Conservation (phyloP, 1,284 basidiomycete genomes). For the Anthracocystis setariae region DNA sequence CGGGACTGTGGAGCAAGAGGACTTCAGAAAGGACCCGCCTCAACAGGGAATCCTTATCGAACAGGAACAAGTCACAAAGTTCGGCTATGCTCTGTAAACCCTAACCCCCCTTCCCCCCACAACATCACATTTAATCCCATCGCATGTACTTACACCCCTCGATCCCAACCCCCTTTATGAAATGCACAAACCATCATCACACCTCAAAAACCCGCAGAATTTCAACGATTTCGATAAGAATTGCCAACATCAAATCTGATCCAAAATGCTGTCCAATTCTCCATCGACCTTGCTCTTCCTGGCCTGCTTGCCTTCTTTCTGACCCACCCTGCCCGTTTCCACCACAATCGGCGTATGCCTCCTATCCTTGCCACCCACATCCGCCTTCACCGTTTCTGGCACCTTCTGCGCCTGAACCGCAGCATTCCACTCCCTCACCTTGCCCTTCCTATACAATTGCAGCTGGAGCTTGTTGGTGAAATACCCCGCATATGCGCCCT, state of each 20-base stretch:
- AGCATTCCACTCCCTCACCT: constrained; percentile 53
- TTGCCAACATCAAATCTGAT: constrained; percentile 18
- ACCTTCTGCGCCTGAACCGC: constrained; percentile 15
- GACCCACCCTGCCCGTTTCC: constrained; percentile 12
- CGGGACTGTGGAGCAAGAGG: constrained; percentile 2
- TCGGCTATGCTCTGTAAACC: constrained; percentile 15
- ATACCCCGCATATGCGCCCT: constrained; percentile 53
- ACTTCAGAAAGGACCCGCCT: constrained; percentile 6
- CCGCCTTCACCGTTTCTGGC: neutral
- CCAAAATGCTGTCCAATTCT: constrained; percentile 48
- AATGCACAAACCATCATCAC: neutral
- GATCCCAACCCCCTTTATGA: too few species aligned
- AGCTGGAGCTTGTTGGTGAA: constrained; percentile 61
- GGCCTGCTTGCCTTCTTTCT: constrained; percentile 16
- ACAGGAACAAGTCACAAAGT: constrained; percentile 1
- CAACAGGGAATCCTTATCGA: constrained; percentile 15
- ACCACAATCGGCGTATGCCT: constrained; percentile 18
- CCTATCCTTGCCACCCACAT: neutral
- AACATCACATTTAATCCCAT: neutral
- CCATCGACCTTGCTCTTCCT: constrained; percentile 38
- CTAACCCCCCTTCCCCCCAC: neutral
- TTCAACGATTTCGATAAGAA: neutral
- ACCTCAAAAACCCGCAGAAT: too few species aligned
- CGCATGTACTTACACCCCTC: neutral
- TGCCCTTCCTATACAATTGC: constrained; percentile 54